These are phyloP conservation scores for Fagopyrum tataricum DNA, from an alignment of 148 eudicot genomes.

Conservation along the genomic window DNA sequence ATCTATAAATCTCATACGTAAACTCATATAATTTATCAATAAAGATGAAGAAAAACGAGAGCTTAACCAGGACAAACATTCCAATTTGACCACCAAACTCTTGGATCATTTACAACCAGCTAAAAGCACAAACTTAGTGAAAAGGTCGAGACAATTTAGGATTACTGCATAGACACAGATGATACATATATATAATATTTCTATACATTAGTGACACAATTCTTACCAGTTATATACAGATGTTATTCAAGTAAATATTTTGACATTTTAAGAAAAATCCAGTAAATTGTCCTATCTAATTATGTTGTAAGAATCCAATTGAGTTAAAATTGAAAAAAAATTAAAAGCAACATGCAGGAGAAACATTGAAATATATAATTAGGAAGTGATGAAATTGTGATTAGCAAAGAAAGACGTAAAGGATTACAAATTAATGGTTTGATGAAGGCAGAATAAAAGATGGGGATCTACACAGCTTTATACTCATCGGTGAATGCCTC, in stretches of 20 bases:
- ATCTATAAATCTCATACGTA: neutral
- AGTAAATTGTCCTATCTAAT: no score
- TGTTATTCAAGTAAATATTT: no score
- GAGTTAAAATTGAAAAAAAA: no score
- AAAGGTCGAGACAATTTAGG: neutral
- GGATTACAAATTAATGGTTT: neutral
- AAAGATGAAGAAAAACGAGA: neutral
- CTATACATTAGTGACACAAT: neutral
- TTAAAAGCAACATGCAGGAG: neutral
- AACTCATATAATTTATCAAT: neutral
- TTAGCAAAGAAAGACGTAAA: neutral
- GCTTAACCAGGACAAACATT: neutral
- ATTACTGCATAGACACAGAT: neutral
- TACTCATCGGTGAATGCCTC: neutral
- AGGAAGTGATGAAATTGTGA: neutral
- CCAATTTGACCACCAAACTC: neutral
- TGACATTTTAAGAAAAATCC: no score
- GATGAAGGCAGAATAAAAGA: neutral
- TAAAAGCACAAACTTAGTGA: neutral
- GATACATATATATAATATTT: neutral
- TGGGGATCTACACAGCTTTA: constrained; percentile 4
- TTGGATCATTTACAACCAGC: neutral
- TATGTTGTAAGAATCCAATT: no score
- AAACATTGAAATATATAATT: neutral
- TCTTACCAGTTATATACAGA: no score